Conservation (phyloP, 192 early-diverging fungal genomes). For the Coemansia sp. region DNA sequence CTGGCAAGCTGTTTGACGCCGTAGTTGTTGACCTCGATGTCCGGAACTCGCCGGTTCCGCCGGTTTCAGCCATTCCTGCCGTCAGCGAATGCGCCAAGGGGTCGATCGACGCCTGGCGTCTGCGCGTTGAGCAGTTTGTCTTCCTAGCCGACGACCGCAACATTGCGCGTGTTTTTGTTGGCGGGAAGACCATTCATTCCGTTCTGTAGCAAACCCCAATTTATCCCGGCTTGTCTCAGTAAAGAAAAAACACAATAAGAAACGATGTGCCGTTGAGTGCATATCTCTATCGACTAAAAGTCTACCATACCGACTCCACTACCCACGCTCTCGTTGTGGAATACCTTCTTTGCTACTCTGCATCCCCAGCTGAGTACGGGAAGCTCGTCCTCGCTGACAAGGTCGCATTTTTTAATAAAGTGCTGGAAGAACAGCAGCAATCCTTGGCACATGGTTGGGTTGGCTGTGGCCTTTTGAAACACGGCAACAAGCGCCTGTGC, state of each 20-base stretch:
- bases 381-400: slow-evolving; percentile 64
- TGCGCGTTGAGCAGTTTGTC: slow-evolving; percentile 79
- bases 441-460: slow-evolving; percentile 76
- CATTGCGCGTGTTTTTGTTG: slow-evolving; percentile 77
- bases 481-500: slow-evolving; percentile 57
- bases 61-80: slow-evolving; percentile 21
- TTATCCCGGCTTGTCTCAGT: neutral
- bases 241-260: no score
- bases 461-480: slow-evolving; percentile 59
- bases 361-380: slow-evolving; percentile 67
- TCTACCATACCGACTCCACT: neutral
- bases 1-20: slow-evolving; percentile 93
- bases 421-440: slow-evolving; percentile 81
- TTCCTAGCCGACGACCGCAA: slow-evolving; percentile 90
- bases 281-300: no score
- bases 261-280: no score
- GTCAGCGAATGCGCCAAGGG: slow-evolving; percentile 9
- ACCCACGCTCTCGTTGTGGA: slow-evolving; percentile 21
- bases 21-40: slow-evolving; percentile 75
- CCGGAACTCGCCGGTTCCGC: slow-evolving; percentile 53
- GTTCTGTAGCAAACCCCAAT: slow-evolving; percentile 10
- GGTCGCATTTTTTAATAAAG: slow-evolving; percentile 65
- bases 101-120: slow-evolving; percentile 27
- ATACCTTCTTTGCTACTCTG: slow-evolving; percentile 65
- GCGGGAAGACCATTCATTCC: slow-evolving; percentile 59